Evolutionary conservation across 192 early-diverging fungal genomes (phyloP), one percentile per base, ranked within the genome.

Genomic region (Backusella macrospora): DNA sequence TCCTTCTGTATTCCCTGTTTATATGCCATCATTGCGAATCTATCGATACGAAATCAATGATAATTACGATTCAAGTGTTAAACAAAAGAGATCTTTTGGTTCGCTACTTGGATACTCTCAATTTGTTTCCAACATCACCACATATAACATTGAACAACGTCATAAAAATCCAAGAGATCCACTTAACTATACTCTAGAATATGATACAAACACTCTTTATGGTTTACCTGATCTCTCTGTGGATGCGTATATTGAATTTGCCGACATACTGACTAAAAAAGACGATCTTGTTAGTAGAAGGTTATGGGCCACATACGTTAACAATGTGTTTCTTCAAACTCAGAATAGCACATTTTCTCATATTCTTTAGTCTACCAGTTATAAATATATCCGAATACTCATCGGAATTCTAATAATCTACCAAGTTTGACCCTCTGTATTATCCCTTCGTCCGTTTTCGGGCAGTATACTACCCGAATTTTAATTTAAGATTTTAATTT

Each of bases 1-100:
- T n/a, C 91, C 91, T 0, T 86, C 88, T 59, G 86, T 92, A 0
- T 77, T 91, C 8, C 91, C 91, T 14, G 87, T 81, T 7, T 89
- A 86, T 65, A 74, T 85, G 52, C 91, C 91, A 14, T 73, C 84
- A 0, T 82, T 90, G 55, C 84, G 90, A 18, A 80, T 91, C 0
- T 86, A 86, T 38, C 73, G 81, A 62, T 92, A 92, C 43, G 80
- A 86, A 38, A 62, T 78, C 23, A 21, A 48, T 23, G 55, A 34
- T 34, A 34, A 34, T 34, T 2, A 34, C 29, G 29, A 46, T 26
- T 59, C 26, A 9, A 37, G 29, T 12, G 7, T 13, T 16, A 15
- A 16, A 6, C 14, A 52, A 0, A 45, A 62, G 2, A 68, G 26
- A 18, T 72, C 77, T 0, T 84, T 81, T 70, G 81, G 78, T 0